Evolutionary conservation across 805 yeast species (phyloP).

Genomic region (Millerozyma acaciae): DNA sequence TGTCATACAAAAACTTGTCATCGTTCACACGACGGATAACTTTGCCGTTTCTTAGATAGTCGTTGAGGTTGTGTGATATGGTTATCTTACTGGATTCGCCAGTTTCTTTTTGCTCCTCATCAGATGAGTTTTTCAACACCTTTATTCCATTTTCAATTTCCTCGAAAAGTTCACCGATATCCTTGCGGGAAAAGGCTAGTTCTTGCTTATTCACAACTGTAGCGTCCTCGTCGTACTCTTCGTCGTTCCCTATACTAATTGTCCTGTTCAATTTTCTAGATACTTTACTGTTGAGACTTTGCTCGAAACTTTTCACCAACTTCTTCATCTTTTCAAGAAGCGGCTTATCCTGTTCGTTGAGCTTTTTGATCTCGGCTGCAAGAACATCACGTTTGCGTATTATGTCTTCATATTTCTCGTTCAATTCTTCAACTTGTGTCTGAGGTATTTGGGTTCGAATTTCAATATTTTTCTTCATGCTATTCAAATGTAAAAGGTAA

Average conservation of each 20-base stretch:
- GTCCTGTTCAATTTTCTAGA: conserved; percentile 12
- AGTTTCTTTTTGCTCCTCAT: conserved; percentile 11
- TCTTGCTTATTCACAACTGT: conserved; percentile 11
- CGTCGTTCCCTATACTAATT: conserved; percentile 7
- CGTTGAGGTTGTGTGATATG: conserved; percentile 15
- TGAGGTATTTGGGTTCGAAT: conserved; percentile 10
- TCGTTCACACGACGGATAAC: conserved; percentile 18
- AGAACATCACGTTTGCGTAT: conserved; percentile 11
- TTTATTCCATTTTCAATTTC: conserved; percentile 16
- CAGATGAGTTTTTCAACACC: conserved; percentile 5
- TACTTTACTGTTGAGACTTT: conserved; percentile 11
- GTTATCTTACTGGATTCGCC: conserved; percentile 8
- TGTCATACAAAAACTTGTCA: conserved; percentile 20
- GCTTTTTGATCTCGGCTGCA: conserved; percentile 18
- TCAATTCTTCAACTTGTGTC: conserved; percentile 18
- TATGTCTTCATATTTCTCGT: conserved; percentile 18
- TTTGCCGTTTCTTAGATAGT: conserved; percentile 18
- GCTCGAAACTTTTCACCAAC: conserved; percentile 20
- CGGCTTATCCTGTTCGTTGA: conserved; percentile 31
- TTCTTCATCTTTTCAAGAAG: conserved; percentile 30
- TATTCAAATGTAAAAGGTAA: conserved; percentile 23
- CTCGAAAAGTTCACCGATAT: conserved; percentile 16
- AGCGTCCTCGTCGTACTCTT: conserved; percentile 3
- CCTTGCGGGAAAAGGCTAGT: conserved; percentile 16
- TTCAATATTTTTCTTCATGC: conserved; percentile 17